Evolutionary conservation across 108 stramenopile genomes (phyloP).

Genomic region (Chaetoceros tenuissimus): DNA sequence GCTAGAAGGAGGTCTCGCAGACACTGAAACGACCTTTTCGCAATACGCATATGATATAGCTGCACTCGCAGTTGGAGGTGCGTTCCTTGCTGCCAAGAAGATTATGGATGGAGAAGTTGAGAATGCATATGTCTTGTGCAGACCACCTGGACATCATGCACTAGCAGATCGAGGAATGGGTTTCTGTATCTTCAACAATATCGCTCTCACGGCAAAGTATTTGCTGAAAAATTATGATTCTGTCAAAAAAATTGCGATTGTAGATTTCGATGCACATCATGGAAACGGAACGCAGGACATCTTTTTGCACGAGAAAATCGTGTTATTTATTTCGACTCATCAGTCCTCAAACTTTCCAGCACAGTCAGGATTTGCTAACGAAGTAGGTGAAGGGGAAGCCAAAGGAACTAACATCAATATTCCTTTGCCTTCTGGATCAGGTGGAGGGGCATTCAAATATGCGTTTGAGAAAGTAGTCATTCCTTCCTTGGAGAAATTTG

Average conservation of each 20-base stretch:
- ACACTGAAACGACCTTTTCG: neutral
- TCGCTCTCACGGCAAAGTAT: slow-evolving; percentile 23
- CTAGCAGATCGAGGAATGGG: slow-evolving; percentile 22
- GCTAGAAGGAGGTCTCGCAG: neutral
- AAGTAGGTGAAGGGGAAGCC: neutral
- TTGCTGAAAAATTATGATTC: slow-evolving; percentile 8
- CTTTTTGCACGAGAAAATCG: slow-evolving; percentile 48
- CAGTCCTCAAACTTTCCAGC: neutral
- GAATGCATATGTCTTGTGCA: slow-evolving; percentile 6
- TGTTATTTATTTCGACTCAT: slow-evolving; percentile 71
- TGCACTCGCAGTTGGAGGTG: neutral
- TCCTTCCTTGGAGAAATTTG: slow-evolving; percentile 29
- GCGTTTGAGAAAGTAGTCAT: slow-evolving; percentile 33
- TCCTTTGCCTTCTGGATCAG: slow-evolving; percentile 43
- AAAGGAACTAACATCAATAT: slow-evolving; percentile 28
- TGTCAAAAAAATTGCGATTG: slow-evolving; percentile 19
- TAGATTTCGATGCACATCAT: slow-evolving; percentile 52
- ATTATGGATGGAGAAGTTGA: neutral
- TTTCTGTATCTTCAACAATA: slow-evolving; percentile 55
- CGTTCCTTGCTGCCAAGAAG: neutral
- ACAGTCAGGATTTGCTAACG: neutral
- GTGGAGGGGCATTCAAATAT: slow-evolving; percentile 27
- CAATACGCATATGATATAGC: neutral
- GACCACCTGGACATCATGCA: slow-evolving; percentile 29
- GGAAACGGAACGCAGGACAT: slow-evolving; percentile 55